Evolutionary conservation across 2,329 filamentous ascomycete species (phyloP).

Genomic region (Huntiella savannae): DNA sequence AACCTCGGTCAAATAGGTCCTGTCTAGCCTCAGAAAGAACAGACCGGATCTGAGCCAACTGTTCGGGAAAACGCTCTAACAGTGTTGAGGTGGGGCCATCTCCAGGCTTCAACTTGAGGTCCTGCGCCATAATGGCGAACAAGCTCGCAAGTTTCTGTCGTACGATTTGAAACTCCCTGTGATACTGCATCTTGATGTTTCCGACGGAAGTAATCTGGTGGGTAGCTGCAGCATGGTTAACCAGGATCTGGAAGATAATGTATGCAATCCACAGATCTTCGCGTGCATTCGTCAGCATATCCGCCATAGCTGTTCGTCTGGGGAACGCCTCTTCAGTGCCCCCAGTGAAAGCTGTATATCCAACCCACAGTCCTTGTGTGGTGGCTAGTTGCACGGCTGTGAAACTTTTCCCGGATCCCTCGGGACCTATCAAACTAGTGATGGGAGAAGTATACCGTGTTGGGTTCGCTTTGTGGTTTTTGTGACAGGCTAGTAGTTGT

Average conservation of each 20-base stretch:
- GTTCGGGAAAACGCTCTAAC: neutral
- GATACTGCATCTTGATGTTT: conserved; percentile 5
- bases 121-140: conserved; percentile 5
- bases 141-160: conserved; percentile 2
- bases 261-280: conserved; percentile 9
- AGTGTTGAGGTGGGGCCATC: neutral
- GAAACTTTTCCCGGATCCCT: conserved; percentile 9
- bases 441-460: conserved; percentile 8
- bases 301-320: conserved; percentile 6
- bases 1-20: neutral
- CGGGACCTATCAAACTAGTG: conserved; percentile 7
- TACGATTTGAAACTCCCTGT: conserved; percentile 3
- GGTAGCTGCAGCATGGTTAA: neutral
- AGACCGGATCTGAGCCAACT: neutral
- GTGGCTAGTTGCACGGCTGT: conserved; percentile 3
- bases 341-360: conserved; percentile 6
- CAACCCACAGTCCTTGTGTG: conserved; percentile 8
- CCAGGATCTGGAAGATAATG: conserved; percentile 8
- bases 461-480: conserved; percentile 7
- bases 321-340: conserved; percentile 1
- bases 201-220: neutral
- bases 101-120: neutral
- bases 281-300: conserved; percentile 5
- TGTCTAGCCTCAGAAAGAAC: neutral
- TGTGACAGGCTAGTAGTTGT: conserved; percentile 1